Percentiles rank a stretch among this genome's conserved stretches.
These are phyloP conservation scores for Macrocybe gigantea DNA, from an alignment of 768 basidiomycete species.

Conservation along the genomic window DNA sequence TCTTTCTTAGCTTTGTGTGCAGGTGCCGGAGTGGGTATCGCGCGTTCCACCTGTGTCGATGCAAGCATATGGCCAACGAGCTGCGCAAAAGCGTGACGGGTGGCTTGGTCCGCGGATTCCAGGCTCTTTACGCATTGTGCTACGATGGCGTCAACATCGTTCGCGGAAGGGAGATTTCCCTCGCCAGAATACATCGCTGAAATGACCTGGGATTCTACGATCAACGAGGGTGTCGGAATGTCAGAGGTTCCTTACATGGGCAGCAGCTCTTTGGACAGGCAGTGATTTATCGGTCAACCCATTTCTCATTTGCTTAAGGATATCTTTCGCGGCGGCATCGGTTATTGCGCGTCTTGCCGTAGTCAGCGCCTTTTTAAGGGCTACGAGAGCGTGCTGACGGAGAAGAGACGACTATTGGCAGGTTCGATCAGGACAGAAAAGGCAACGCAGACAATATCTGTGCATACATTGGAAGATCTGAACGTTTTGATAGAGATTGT, in stretches of 20 bases:
- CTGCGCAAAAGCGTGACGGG: conserved; percentile 72
- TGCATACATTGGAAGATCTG: conserved; percentile 66
- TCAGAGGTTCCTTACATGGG: conserved; percentile 49
- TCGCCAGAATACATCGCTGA: conserved; percentile 51
- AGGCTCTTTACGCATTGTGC: conserved; percentile 63
- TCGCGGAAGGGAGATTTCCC: conserved; percentile 46
- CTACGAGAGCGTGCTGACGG: conserved; percentile 72
- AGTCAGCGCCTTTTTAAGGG: conserved; percentile 73
- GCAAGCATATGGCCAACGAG: conserved; percentile 83
- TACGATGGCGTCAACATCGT: conserved; percentile 77
- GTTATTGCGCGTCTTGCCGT: conserved; percentile 82
- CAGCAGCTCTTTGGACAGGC: conserved; percentile 78
- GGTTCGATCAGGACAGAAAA: conserved; percentile 1
- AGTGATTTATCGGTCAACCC: conserved; percentile 78
- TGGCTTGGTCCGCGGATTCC: conserved; percentile 79
- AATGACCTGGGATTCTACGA: conserved; percentile 30
- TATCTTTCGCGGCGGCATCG: conserved; percentile 72
- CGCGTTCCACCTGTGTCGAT: conserved; percentile 69
- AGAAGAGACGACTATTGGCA: conserved; percentile 64
- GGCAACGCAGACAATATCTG: neutral
- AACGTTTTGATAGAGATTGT: conserved; percentile 59
- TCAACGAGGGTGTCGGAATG: conserved; percentile 1
- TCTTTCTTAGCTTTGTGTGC: conserved; percentile 61
- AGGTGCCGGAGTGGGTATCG: conserved; percentile 36
- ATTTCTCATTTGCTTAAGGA: conserved; percentile 75